Base-by-base conservation (phyloP, 495 filamentous ascomycete genomes). In the Lepidopterella palustris region DNA sequence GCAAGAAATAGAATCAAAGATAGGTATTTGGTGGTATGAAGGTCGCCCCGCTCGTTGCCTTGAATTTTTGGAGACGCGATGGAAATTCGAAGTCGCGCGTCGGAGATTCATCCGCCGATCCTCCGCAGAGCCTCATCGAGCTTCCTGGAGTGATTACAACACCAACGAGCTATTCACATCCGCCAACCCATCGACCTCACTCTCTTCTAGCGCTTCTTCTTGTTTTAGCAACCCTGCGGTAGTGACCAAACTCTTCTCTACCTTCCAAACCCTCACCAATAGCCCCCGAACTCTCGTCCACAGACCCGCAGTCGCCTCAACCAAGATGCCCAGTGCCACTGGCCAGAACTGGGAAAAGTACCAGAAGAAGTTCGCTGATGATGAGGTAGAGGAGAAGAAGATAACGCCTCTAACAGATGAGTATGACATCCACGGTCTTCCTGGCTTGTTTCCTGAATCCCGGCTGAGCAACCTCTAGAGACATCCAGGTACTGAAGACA, bases 301-400 rank as follows among this genome's bases (percentile, higher is more conserved):
- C 23, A 24, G 47, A 50, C 47, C 23, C 21, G 21, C 47, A 9
- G 47, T 50, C 47, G 47, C 47, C 47, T 18, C 24, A 50, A 24
- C 25, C 74, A 77, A 64, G 70, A 87, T 87, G 92, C 92, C 90
- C 80, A 93, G 88, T 73, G 93, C 93, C 76, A 95, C 87, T 60
- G 93, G 93, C 68, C 73, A 79, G 72, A 89, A 80, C 82, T 98
- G 93, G 93, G 92, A 98, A 84, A 97, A 97, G 81, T 97, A 96
- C 80, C 78, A 84, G 77, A 97, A 98, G 82, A 88, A 87, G 70
- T 98, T 87, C 69, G 92, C 86, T 59, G 93, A 98, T 71, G 93
- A 98, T 64, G 93, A 97, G 71, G 82, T 90, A 73, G 88, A 91
- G 70, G 93, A 98, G 81, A 98, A 98, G 87, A 98, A 97, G 82